Base-by-base conservation (phyloP, 2,329 filamentous ascomycete genomes). In the Fusarium brevicatenulatum region DNA sequence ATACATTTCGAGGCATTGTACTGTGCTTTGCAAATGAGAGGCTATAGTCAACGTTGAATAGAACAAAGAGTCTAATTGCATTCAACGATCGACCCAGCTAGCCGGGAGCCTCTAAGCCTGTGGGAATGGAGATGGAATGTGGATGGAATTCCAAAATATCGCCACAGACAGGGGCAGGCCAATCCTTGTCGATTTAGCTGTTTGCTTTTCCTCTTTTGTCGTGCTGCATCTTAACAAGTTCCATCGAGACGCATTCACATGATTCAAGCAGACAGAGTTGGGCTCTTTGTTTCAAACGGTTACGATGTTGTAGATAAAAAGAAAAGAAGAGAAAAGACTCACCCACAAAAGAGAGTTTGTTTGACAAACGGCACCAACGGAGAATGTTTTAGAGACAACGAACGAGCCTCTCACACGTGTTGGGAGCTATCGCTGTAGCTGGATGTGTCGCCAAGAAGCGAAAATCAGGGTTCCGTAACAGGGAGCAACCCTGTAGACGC, bases 91-190 rank as follows among this genome's bases (percentile, higher is more conserved):
- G 57, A 66, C 61, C 70, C 70, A 63, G 32, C 70, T 50, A 49
- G 58, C 57, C 37, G 70, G 70, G 66, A 73, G 70, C 42, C 42
- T 44, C n/a, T 25, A 44, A 25, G 42, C 37, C 55, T 47, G 23
- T 72, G 70, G 70, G 47, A 32, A 49, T 49, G 28, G 70, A n/a
- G 32, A 34, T 49, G 46, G 70, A 72, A 70, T 67, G 70, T 71
- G 70, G 58, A 73, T 73, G 53, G 70, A 71, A 73, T 60, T 71
- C 56, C 59, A 57, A 71, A 53, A 46, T 25, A 40, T 70, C 44
- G 66, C 70, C 61, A 73, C 66, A 23, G 56, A 67, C 70, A 73
- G 70, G 70, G 70, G 70, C 66, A 37, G 13, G n/a, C 28, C 39
- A 49, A 40, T 30, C 47, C 65, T 62, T 68, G 63, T 43, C 46